Conservation (phyloP, 108 stramenopile genomes). For the Bacterosira constricta region DNA sequence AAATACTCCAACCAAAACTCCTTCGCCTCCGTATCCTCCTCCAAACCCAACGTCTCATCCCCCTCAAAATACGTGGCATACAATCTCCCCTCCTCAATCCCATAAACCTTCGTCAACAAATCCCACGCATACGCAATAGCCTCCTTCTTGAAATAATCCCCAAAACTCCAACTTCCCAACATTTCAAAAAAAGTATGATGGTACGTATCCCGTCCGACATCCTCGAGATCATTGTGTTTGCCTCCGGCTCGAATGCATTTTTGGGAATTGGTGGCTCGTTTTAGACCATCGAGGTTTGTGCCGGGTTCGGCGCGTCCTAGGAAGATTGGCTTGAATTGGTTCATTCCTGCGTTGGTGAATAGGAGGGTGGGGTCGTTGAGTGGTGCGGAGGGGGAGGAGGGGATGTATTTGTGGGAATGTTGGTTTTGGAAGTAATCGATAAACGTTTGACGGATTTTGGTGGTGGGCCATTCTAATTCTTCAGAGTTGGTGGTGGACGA, state of each 20-base stretch:
- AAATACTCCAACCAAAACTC: slow-evolving; percentile 80
- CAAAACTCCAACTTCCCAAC: slow-evolving; percentile 97
- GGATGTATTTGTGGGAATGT: slow-evolving; percentile 63
- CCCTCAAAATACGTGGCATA: slow-evolving; percentile 99
- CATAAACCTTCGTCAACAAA: slow-evolving; percentile 89
- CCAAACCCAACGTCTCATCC: slow-evolving; percentile 80
- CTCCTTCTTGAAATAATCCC: slow-evolving; percentile 95
- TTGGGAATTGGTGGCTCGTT: slow-evolving; percentile 92
- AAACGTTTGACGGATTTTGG: slow-evolving; percentile 93
- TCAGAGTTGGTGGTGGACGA: background rate
- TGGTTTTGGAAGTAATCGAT: slow-evolving; percentile 87
- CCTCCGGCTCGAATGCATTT: slow-evolving; percentile 99
- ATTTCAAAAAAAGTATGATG: slow-evolving; percentile 99
- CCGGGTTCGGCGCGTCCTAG: slow-evolving; percentile 90
- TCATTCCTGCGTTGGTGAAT: slow-evolving; percentile 99
- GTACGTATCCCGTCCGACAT: slow-evolving; percentile 97
- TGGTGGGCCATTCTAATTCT: slow-evolving; percentile 80
- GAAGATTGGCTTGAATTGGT: slow-evolving; percentile 99
- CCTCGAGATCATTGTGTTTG: slow-evolving; percentile 99
- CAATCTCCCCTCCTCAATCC: slow-evolving; percentile 77
- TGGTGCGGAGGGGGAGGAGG: slow-evolving; percentile 91
- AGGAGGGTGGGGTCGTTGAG: slow-evolving; percentile 97
- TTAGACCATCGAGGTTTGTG: slow-evolving; percentile 69
- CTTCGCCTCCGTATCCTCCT: slow-evolving; percentile 66
- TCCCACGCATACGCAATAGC: slow-evolving; percentile 97